Evolutionary conservation across 768 basidiomycete species (phyloP).

Genomic region (Hypholoma sublateritium): DNA sequence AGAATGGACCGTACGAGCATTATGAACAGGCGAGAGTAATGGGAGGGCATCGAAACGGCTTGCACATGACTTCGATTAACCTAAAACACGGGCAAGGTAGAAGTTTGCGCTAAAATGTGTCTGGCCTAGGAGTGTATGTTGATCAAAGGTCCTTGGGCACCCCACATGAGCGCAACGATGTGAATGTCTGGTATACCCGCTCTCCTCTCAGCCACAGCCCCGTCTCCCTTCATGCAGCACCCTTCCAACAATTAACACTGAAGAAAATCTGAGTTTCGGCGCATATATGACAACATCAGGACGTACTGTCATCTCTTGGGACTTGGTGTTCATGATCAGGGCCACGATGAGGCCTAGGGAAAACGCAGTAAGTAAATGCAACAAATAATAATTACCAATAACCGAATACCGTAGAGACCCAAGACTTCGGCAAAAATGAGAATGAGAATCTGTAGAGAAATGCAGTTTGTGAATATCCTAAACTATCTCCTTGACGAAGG

Average conservation of each 20-base stretch:
- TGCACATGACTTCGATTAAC: no score
- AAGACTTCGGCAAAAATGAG: constrained; percentile 97
- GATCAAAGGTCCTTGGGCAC: constrained; percentile 1
- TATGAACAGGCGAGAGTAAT: no score
- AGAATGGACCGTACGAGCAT: no score
- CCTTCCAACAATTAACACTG: constrained; percentile 13
- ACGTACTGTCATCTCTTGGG: constrained; percentile 37
- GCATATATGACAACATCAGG: background rate
- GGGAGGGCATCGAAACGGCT: no score
- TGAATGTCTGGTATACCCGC: constrained; percentile 7
- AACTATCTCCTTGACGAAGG: background rate
- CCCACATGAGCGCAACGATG: constrained; percentile 1
- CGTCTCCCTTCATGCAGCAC: background rate
- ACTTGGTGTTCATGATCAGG: constrained; percentile 90
- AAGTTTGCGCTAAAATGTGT: background rate
- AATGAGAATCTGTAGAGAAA: constrained; percentile 73
- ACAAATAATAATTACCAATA: background rate
- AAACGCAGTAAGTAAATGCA: constrained; percentile 8
- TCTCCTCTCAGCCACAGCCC: background rate
- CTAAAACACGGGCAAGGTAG: background rate
- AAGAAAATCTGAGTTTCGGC: background rate
- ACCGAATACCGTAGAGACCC: constrained; percentile 76
- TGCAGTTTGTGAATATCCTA: background rate
- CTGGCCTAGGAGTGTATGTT: background rate
- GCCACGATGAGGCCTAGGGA: constrained; percentile 81